These are phyloP conservation scores for Penicillium sp. DNA, from an alignment of 2,329 filamentous ascomycete genomes.

Conservation along the genomic window DNA sequence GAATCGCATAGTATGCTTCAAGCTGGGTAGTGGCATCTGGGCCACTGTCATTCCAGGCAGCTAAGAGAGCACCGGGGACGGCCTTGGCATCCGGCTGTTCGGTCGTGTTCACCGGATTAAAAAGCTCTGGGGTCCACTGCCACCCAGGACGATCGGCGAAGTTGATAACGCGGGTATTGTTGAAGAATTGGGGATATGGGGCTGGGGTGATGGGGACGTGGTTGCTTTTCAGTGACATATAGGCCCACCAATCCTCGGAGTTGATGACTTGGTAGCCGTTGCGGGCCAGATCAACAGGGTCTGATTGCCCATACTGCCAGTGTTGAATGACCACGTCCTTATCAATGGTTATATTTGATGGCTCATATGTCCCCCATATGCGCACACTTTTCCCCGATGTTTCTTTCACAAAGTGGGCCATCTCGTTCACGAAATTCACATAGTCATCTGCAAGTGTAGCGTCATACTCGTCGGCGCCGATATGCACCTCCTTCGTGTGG, in stretches of 20 bases:
- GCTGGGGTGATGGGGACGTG: slow-evolving; percentile 50
- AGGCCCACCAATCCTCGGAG: slow-evolving; percentile 54
- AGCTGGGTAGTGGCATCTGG: slow-evolving; percentile 50
- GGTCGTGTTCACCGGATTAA: slow-evolving; percentile 48
- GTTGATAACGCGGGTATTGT: slow-evolving; percentile 48
- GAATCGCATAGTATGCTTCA: slow-evolving; percentile 53
- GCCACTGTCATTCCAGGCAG: slow-evolving; percentile 56
- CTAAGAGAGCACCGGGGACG: slow-evolving; percentile 49
- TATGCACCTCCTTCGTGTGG: slow-evolving; percentile 53
- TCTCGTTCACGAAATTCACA: slow-evolving; percentile 52
- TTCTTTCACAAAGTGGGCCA: slow-evolving; percentile 47
- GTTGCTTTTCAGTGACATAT: slow-evolving; percentile 55
- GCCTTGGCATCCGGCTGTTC: slow-evolving; percentile 46
- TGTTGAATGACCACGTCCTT: slow-evolving; percentile 53
- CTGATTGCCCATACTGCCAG: slow-evolving; percentile 54
- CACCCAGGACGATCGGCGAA: slow-evolving; percentile 47
- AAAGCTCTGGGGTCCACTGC: slow-evolving; percentile 50
- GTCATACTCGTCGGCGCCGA: slow-evolving; percentile 56
- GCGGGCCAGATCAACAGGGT: slow-evolving; percentile 46
- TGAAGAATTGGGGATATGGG: slow-evolving; percentile 47
- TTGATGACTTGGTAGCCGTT: slow-evolving; percentile 53
- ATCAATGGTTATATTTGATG: slow-evolving; percentile 42
- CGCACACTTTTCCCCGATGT: slow-evolving; percentile 46
- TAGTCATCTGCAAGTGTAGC: slow-evolving; percentile 48
- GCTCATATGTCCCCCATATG: slow-evolving; percentile 57